Conservation (phyloP, 2,329 filamentous ascomycete genomes). For the Fusarium tjaetaba region DNA sequence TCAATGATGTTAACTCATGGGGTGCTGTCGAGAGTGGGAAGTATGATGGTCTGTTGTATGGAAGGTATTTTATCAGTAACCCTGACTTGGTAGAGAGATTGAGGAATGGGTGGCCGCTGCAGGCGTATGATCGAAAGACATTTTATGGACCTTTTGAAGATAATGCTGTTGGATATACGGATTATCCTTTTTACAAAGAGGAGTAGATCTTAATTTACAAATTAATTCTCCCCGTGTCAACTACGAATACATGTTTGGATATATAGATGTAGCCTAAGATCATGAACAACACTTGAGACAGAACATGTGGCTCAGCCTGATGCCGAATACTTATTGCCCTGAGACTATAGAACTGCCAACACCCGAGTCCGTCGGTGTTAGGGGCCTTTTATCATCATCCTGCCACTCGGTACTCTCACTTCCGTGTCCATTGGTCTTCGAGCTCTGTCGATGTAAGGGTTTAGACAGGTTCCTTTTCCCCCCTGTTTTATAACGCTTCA, state of each 20-base stretch:
- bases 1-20: constrained; percentile 60
- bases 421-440: not conserved
- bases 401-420: not conserved
- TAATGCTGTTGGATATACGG: constrained; percentile 47
- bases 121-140: constrained; percentile 54
- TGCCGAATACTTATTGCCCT: not conserved
- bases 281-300: too few species aligned
- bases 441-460: not conserved
- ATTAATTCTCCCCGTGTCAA: fast-evolving
- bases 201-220: not conserved
- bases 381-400: not conserved
- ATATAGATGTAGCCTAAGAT: not conserved
- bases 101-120: constrained; percentile 51
- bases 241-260: not conserved
- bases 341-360: constrained; percentile 17
- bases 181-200: constrained; percentile 44
- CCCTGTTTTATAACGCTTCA: not conserved
- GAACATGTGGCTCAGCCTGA: not conserved
- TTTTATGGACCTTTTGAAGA: constrained; percentile 56
- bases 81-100: constrained; percentile 59
- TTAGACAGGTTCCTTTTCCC: not conserved
- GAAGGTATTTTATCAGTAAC: constrained; percentile 59
- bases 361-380: constrained; percentile 16
- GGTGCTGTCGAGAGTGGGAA: constrained; percentile 54
- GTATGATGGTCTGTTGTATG: constrained; percentile 59